phyloP scores from a whole-genome alignment of 1,284 basidiomycete genomes.

The Cutaneotrichosporon daszewskae region DNA sequence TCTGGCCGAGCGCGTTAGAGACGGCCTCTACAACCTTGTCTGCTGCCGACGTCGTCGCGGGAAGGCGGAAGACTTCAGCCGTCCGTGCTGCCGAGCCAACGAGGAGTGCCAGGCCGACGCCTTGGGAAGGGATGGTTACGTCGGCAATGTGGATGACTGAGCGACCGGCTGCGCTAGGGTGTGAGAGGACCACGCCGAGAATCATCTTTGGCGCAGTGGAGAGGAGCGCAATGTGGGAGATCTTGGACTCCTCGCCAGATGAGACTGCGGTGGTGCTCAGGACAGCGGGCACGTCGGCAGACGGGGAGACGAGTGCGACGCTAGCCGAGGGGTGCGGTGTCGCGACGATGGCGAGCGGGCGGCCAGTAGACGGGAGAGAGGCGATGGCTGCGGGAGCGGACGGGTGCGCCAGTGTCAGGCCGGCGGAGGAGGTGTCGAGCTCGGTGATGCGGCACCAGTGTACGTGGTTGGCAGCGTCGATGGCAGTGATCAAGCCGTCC shows the following conservation, averaged over 20 bases:
- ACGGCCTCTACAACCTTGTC: slow-evolving; percentile 12
- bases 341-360: slow-evolving; percentile 22
- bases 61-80: slow-evolving; percentile 16
- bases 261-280: slow-evolving; percentile 22
- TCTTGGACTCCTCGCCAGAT: slow-evolving; percentile 14
- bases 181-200: slow-evolving; percentile 15
- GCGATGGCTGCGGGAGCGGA: slow-evolving; percentile 13
- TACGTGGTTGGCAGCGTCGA: slow-evolving; percentile 19
- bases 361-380: slow-evolving; percentile 19
- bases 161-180: slow-evolving; percentile 17
- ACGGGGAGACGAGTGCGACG: slow-evolving; percentile 28
- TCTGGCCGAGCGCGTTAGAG: background rate
- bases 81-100: slow-evolving; percentile 28
- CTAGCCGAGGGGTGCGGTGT: slow-evolving; percentile 23
- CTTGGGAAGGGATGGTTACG: slow-evolving; percentile 25
- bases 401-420: slow-evolving; percentile 8
- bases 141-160: slow-evolving; percentile 36
- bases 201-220: slow-evolving; percentile 14
- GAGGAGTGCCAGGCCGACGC: slow-evolving; percentile 34
- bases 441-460: slow-evolving; percentile 9
- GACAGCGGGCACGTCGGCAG: slow-evolving; percentile 26
- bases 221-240: slow-evolving; percentile 27
- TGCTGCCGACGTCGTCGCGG: background rate
- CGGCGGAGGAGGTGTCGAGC: background rate
- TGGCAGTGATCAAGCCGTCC: slow-evolving; percentile 28